These are phyloP conservation scores for Corallochytrium limacisporum DNA, from an alignment of 78 protist species.

Conservation along the genomic window DNA sequence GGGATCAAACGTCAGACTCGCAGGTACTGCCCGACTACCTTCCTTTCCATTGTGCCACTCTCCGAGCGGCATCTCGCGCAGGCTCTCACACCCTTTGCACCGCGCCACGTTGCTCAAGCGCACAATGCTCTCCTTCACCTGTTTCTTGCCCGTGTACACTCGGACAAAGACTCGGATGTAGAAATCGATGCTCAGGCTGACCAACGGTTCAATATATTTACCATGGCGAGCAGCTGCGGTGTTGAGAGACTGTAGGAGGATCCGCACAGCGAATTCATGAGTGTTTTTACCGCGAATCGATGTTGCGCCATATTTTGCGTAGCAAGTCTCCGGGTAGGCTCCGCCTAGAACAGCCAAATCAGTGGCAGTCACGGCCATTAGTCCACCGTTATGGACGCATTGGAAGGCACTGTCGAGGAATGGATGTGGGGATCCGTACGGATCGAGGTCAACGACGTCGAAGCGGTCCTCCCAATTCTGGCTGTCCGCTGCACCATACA, in stretches of 20 bases:
- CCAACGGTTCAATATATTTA: constrained; percentile 59
- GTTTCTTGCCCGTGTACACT: constrained; percentile 26
- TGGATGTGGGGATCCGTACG: constrained; percentile 93
- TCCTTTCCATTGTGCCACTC: background rate
- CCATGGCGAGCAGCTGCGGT: constrained; percentile 52
- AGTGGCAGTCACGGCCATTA: constrained; percentile 89
- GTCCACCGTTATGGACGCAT: constrained; percentile 71
- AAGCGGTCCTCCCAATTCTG: constrained; percentile 23
- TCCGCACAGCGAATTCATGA: constrained; percentile 86
- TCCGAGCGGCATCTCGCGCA: background rate
- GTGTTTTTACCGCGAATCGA: constrained; percentile 54
- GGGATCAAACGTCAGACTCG: background rate
- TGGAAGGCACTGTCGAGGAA: constrained; percentile 90
- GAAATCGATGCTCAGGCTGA: constrained; percentile 79
- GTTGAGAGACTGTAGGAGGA: constrained; percentile 50
- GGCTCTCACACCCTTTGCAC: background rate
- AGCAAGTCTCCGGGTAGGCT: constrained; percentile 64
- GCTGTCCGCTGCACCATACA: background rate
- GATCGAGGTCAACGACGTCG: constrained; percentile 95
- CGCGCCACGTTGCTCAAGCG: background rate
- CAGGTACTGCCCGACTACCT: background rate
- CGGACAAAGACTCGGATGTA: constrained; percentile 92
- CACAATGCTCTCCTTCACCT: constrained; percentile 14
- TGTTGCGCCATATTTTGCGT: constrained; percentile 74
- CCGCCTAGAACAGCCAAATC: constrained; percentile 91